Evolutionary conservation across 2,329 filamentous ascomycete species (phyloP).

Genomic region (Phialocephala subalpina): DNA sequence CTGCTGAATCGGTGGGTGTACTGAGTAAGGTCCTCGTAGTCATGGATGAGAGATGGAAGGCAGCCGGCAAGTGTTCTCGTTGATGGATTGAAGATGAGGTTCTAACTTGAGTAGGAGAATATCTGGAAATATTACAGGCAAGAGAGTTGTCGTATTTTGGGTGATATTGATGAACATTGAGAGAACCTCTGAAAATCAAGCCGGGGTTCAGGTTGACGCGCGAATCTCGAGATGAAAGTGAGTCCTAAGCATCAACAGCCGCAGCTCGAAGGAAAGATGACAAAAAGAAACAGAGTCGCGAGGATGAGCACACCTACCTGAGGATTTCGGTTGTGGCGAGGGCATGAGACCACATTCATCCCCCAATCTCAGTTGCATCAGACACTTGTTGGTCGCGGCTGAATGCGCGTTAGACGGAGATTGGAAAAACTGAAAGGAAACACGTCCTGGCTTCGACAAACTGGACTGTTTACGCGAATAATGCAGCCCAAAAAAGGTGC

Average conservation of each 20-base stretch:
- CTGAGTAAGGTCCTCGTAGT: neutral
- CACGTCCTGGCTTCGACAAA: too few relatives aligned
- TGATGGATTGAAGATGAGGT: neutral
- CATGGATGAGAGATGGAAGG: neutral
- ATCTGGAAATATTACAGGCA: neutral
- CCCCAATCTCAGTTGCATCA: too few relatives aligned
- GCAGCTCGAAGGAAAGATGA: neutral
- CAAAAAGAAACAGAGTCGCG: neutral
- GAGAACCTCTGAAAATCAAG: neutral
- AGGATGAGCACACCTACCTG: too few relatives aligned
- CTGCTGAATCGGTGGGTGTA: neutral
- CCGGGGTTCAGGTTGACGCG: too few relatives aligned
- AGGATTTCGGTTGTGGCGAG: too few relatives aligned
- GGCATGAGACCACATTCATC: too few relatives aligned
- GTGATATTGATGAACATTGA: neutral
- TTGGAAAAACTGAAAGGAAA: too few relatives aligned
- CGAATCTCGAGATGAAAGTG: neutral
- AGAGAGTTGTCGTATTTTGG: neutral
- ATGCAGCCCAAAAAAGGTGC: neutral
- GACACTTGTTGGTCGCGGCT: too few relatives aligned
- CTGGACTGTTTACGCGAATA: neutral
- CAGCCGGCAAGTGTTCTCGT: neutral
- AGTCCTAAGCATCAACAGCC: neutral
- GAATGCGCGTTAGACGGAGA: too few relatives aligned
- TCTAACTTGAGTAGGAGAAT: constrained; percentile 5